Evolutionary conservation across 2,329 filamentous ascomycete genomes (phyloP).

Genomic region (Acarospora socialis): DNA sequence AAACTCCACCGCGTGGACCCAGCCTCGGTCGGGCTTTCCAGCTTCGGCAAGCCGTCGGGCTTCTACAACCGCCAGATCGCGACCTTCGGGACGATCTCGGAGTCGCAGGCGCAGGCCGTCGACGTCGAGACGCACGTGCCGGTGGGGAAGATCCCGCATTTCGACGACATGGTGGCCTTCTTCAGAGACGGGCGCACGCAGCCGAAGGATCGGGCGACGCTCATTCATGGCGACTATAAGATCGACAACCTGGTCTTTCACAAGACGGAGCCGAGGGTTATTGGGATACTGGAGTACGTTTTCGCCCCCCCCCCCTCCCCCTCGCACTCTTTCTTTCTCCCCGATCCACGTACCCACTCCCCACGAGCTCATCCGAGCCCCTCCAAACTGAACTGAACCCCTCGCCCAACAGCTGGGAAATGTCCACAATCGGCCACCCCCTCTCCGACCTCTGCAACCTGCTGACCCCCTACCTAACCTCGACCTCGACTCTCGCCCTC

Average conservation of each 20-base stretch:
- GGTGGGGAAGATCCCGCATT: constrained; percentile 73
- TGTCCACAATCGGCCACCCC: constrained; percentile 95
- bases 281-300: constrained; percentile 74
- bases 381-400: neutral
- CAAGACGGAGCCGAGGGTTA: constrained; percentile 71
- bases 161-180: constrained; percentile 64
- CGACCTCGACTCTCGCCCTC: constrained; percentile 13
- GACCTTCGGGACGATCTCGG: constrained; percentile 68
- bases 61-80: constrained; percentile 80
- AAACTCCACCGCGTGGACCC: constrained; percentile 67
- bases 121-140: constrained; percentile 64
- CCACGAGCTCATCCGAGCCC: neutral
- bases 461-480: constrained; percentile 39
- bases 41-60: constrained; percentile 57
- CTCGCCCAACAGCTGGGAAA: constrained; percentile 68
- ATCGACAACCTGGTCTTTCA: constrained; percentile 86
- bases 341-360: neutral
- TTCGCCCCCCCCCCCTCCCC: no score
- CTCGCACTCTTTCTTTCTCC: constrained; percentile 5
- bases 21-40: constrained; percentile 49
- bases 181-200: constrained; percentile 56
- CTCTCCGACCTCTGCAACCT: constrained; percentile 83
- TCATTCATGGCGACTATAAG: constrained; percentile 95
- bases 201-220: constrained; percentile 60
- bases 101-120: constrained; percentile 57